These are phyloP conservation scores for Lobulomyces angularis DNA, from an alignment of 192 early-diverging fungal species.

Conservation along the genomic window DNA sequence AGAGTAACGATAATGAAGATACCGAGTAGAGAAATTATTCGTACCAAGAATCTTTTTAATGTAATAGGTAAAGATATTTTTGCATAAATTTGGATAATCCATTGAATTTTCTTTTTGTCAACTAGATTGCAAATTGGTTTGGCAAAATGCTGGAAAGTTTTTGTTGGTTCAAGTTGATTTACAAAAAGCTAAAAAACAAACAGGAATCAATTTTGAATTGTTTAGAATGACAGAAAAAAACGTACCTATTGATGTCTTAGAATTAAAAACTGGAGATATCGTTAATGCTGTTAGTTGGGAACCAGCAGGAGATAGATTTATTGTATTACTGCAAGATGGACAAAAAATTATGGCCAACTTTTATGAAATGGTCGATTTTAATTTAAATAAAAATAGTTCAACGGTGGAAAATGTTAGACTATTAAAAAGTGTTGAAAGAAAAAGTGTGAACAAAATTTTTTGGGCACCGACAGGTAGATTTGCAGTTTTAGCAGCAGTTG, in stretches of 20 bases:
- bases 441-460: slow-evolving; percentile 66
- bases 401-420: slow-evolving; percentile 60
- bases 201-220: slow-evolving; percentile 83
- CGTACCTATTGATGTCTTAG: slow-evolving; percentile 92
- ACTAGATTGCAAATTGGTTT: slow-evolving; percentile 63
- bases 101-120: neutral
- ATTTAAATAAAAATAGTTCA: slow-evolving; percentile 40
- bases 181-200: slow-evolving; percentile 83
- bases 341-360: slow-evolving; percentile 51
- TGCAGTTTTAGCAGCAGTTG: slow-evolving; percentile 73
- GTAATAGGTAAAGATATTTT: slow-evolving; percentile 50
- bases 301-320: slow-evolving; percentile 82
- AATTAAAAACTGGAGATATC: slow-evolving; percentile 59
- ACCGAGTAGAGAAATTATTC: slow-evolving; percentile 71
- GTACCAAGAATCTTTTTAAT: slow-evolving; percentile 97
- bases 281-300: slow-evolving; percentile 92
- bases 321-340: slow-evolving; percentile 73
- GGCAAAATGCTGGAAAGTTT: slow-evolving; percentile 82
- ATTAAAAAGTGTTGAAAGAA: slow-evolving; percentile 70
- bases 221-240: slow-evolving; percentile 84
- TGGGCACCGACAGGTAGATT: slow-evolving; percentile 97
- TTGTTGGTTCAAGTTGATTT: slow-evolving; percentile 88
- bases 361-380: slow-evolving; percentile 57
- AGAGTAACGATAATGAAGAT: slow-evolving; percentile 81
- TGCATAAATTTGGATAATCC: neutral